Evolutionary conservation across 768 basidiomycete species (phyloP), one percentile per base, ranked within the genome.

Genomic region (Lactarius sanguifluus): DNA sequence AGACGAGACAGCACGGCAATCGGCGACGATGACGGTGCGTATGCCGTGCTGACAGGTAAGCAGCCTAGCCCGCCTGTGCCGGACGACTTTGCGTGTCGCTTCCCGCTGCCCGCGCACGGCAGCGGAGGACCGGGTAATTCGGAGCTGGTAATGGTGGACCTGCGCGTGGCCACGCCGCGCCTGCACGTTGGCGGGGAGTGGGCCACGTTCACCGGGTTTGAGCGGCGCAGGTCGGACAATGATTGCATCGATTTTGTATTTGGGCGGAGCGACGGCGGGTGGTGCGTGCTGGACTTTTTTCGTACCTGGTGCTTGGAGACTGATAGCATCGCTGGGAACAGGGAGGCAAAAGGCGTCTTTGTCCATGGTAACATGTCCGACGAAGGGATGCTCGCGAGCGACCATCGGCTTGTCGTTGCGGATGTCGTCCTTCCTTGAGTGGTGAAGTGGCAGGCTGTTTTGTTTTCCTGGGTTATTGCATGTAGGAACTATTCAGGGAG

Each of bases 171-270:
- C 63, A 77, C 79, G 2, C 80, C 81, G 28, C 77, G 81, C 36
- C 72, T 75, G 30, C 70, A 64, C 43, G 79, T 85, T 1, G 82
- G 80, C 0, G 77, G 79, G 2, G 78, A 82, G 70, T 82, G 79
- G 74, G 81, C 81, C 5, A 85, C 84, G 4, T 85, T 81, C 70
- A 84, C 84, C 2, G 84, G 82, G 0, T 86, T 85, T 71, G 74
- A 74, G 16, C 70, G 72, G n/a, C 79, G 81, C 6, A 75, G 76
- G 9, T 77, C 81, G 58, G 73, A 8, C 47, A 67, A 18, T 82
- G 76, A 73, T 67, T 74, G 82, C 59, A 85, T 86, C 64, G 84
- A 85, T 68, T 85, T 85, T 68, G 74, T 84, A 1, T 81, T 83
- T 61, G 84, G 82, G n/a, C 81, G 80, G 8, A 82, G 75, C 57